These are phyloP conservation scores for Sporobolomyces pararoseus DNA, from an alignment of 768 basidiomycete genomes.

Conservation along the genomic window DNA sequence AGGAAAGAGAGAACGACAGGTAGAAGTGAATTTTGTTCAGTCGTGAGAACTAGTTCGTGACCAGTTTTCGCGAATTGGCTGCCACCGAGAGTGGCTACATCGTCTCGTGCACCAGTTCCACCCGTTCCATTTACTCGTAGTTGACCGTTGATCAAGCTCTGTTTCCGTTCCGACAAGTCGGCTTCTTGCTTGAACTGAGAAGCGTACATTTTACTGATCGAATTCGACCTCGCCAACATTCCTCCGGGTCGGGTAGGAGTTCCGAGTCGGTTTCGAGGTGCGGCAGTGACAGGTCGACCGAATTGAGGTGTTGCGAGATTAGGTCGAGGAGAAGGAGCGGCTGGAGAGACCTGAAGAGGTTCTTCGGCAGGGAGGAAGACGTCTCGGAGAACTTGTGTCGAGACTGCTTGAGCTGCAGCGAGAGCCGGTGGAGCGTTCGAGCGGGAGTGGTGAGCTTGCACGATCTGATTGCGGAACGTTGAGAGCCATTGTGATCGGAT, in stretches of 20 bases:
- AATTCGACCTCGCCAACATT: constrained; percentile 35
- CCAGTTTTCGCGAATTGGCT: constrained; percentile 60
- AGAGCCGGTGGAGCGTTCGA: constrained; percentile 51
- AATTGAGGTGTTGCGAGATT: constrained; percentile 35
- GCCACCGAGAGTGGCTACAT: not conserved
- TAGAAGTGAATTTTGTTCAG: constrained; percentile 84
- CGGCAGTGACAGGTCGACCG: constrained; percentile 25
- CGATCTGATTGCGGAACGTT: constrained; percentile 35
- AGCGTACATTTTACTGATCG: constrained; percentile 41
- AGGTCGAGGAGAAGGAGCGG: constrained; percentile 30
- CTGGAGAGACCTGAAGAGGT: constrained; percentile 14
- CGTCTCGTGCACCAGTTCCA: constrained; percentile 14
- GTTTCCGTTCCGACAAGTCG: constrained; percentile 18
- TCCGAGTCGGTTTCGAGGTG: constrained; percentile 19
- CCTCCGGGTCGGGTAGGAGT: constrained; percentile 30
- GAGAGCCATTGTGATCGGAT: constrained; percentile 67
- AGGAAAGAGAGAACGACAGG: constrained; percentile 49
- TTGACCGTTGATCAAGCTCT: constrained; percentile 15
- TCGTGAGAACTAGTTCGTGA: constrained; percentile 76
- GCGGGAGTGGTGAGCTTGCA: constrained; percentile 7
- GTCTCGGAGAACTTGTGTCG: constrained; percentile 80
- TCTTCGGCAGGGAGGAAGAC: constrained; percentile 59
- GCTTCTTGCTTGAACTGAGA: constrained; percentile 31
- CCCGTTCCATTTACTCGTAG: constrained; percentile 4
- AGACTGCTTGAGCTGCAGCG: constrained; percentile 67